Evolutionary conservation across 2,329 filamentous ascomycete species (phyloP).

Genomic region (Parafenestella ontariensis): DNA sequence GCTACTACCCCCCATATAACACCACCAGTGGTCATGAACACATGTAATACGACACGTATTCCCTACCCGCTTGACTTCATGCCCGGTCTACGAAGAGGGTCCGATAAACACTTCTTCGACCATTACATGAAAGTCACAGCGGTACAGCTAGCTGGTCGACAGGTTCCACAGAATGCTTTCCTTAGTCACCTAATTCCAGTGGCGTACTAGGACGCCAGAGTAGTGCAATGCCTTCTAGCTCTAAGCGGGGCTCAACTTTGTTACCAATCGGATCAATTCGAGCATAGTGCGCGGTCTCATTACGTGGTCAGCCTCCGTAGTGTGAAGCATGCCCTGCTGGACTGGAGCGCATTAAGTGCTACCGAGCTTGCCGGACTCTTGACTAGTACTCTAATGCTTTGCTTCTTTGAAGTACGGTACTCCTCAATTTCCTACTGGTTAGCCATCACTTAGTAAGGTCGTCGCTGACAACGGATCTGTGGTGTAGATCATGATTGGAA

Average conservation of each 20-base stretch:
- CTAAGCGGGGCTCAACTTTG: constrained; percentile 6
- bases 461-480: not conserved
- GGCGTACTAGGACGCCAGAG: constrained; percentile 5
- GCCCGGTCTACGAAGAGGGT: constrained; percentile 1
- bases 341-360: not conserved
- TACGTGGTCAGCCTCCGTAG: constrained; percentile 4
- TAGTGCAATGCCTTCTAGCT: not conserved
- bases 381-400: constrained; percentile 1
- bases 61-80: not conserved
- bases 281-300: constrained; percentile 6
- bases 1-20: not conserved
- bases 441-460: not conserved
- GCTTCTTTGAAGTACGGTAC: not conserved
- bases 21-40: not conserved
- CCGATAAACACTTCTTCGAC: constrained; percentile 5
- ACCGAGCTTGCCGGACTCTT: constrained; percentile 2
- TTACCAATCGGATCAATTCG: constrained; percentile 1
- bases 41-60: not conserved
- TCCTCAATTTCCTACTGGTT: not conserved
- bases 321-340: constrained; percentile 5
- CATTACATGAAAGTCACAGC: constrained; percentile 5
- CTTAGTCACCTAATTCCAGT: constrained; percentile 5
- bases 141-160: not conserved
- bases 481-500: not conserved
- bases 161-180: not conserved